Evolutionary conservation across 306 rosid species (phyloP).

Genomic region (Trifolium dubium): DNA sequence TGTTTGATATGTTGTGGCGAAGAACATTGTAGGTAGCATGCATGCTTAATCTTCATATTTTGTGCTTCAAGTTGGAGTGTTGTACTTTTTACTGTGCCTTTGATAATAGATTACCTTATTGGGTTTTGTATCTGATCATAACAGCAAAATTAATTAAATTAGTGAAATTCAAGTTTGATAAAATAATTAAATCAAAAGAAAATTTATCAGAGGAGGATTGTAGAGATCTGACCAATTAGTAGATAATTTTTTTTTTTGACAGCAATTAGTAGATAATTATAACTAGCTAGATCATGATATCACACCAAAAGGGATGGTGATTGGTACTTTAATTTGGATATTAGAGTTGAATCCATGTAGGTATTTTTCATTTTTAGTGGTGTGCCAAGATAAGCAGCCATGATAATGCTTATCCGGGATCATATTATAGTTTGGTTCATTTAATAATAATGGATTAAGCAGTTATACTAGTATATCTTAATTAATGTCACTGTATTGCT

Average conservation of each 20-base stretch:
- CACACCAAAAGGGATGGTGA: constrained; percentile 30
- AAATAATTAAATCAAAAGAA: neutral
- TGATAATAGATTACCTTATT: no score
- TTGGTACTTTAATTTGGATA: constrained; percentile 30
- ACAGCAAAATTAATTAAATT: no score
- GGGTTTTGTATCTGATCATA: no score
- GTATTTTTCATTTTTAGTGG: constrained; percentile 38
- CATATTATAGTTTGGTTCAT: neutral
- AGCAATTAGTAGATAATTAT: constrained; percentile 24
- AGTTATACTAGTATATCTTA: constrained; percentile 20
- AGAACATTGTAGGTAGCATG: no score
- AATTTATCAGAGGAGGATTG: constrained; percentile 3
- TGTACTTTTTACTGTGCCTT: no score
- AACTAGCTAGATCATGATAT: constrained; percentile 8
- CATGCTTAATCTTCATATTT: no score
- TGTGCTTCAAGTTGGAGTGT: no score
- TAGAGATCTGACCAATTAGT: constrained; percentile 23
- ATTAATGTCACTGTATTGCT: constrained; percentile 13
- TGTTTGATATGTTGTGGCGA: no score
- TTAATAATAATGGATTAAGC: constrained; percentile 41
- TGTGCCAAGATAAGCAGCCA: constrained; percentile 30
- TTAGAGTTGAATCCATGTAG: constrained; percentile 48
- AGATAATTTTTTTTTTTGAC: neutral
- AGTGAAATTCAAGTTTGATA: neutral
- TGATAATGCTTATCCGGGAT: constrained; percentile 38